Percentiles rank a stretch among this genome's conserved stretches.
phyloP scores from a whole-genome alignment of 768 basidiomycete genomes.

The Jaapia argillacea region DNA sequence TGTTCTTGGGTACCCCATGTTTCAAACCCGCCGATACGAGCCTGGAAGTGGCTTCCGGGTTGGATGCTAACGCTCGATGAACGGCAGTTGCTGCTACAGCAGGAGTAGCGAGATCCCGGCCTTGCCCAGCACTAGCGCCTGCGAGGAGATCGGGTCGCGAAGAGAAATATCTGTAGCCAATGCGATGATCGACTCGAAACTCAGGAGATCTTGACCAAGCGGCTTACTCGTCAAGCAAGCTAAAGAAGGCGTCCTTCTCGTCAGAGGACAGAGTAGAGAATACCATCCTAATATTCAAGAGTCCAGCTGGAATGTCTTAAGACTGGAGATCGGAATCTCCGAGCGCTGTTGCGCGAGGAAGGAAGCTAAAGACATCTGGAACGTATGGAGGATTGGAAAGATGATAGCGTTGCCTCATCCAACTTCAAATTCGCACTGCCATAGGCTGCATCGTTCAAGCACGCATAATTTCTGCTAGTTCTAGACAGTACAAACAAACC shows the following conservation, averaged over 20 bases:
- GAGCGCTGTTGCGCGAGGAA: too few species aligned
- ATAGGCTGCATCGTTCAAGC: too few species aligned
- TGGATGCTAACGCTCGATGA: conserved; percentile 32
- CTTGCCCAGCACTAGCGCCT: neutral
- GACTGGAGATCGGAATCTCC: too few species aligned
- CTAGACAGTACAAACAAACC: too few species aligned
- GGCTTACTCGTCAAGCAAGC: conserved; percentile 65
- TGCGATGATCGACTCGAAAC: neutral
- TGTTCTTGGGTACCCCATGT: conserved; percentile 22
- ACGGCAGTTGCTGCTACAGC: conserved; percentile 29
- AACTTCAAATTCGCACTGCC: too few species aligned
- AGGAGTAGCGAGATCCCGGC: neutral
- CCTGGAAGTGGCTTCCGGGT: conserved; percentile 30
- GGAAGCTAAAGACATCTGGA: too few species aligned
- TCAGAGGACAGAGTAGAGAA: conserved; percentile 54
- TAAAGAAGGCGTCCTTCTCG: conserved; percentile 79
- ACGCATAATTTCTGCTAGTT: too few species aligned
- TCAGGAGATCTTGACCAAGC: conserved; percentile 6
- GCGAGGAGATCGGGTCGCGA: conserved; percentile 57
- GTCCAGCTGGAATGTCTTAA: too few species aligned
- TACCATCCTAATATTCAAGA: too few species aligned
- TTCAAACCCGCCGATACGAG: conserved; percentile 32
- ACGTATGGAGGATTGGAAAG: too few species aligned
- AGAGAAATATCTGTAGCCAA: conserved; percentile 50
- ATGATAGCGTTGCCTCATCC: too few species aligned